Conservation (phyloP, 2,329 filamentous ascomycete species). For the Fonsecaea pugnacius region DNA sequence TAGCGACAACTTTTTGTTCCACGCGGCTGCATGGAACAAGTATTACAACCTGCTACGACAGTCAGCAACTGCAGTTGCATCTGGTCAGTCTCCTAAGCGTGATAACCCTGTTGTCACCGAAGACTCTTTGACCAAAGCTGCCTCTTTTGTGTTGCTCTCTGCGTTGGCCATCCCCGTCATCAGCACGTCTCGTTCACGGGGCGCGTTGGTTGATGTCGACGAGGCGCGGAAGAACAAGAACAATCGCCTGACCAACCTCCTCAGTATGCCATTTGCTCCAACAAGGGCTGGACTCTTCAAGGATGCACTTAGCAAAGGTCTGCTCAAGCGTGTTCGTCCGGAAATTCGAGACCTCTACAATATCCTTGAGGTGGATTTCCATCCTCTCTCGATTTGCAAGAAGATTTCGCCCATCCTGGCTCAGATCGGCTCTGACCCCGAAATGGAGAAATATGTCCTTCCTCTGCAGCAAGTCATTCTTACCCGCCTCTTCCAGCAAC, state of each 20-base stretch:
- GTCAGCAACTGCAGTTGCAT: slow-evolving; percentile 79
- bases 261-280: slow-evolving; percentile 88
- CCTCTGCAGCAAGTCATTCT: slow-evolving; percentile 98
- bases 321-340: slow-evolving; percentile 86
- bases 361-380: slow-evolving; percentile 98
- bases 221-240: slow-evolving; percentile 99
- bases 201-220: slow-evolving; percentile 94
- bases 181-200: slow-evolving; percentile 93
- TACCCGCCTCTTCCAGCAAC: slow-evolving; percentile 96
- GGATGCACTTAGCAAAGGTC: slow-evolving; percentile 90
- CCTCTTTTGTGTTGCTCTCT: slow-evolving; percentile 92
- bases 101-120: slow-evolving; percentile 91
- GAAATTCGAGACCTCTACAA: slow-evolving; percentile 98
- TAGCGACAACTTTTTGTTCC: slow-evolving; percentile 99
- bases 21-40: slow-evolving; percentile 94
- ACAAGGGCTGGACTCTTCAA: slow-evolving; percentile 92
- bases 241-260: slow-evolving; percentile 89
- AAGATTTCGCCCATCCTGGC: slow-evolving; percentile 96
- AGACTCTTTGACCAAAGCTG: slow-evolving; percentile 87
- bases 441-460: slow-evolving; percentile 96
- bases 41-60: slow-evolving; percentile 97
- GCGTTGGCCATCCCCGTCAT: slow-evolving; percentile 98
- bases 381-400: slow-evolving; percentile 96
- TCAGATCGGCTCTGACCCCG: slow-evolving; percentile 88
- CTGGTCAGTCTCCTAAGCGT: slow-evolving; percentile 86